phyloP scores from a whole-genome alignment of 257 asterid genomes.

The Avicennia marina region DNA sequence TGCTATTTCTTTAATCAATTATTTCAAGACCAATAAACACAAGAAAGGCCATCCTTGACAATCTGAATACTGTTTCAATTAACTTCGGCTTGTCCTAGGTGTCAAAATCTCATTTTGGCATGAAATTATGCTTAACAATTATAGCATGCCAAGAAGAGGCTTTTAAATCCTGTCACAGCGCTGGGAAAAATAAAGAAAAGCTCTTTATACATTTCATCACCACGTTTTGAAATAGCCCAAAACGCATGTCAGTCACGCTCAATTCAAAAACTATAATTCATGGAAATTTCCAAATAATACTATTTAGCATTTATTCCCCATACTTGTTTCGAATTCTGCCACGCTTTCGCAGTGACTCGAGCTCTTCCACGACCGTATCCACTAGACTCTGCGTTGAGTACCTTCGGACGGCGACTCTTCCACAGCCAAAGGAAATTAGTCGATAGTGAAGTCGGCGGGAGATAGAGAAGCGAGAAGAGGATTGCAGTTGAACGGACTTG shows the following conservation, averaged over 20 bases:
- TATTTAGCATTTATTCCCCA: constrained; percentile 7
- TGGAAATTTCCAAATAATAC: neutral
- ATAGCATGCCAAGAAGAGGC: neutral
- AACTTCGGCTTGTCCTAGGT: no score
- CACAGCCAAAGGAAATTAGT: constrained; percentile 22
- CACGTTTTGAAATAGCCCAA: constrained; percentile 1
- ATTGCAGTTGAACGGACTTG: constrained; percentile 19
- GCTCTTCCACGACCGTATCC: constrained; percentile 53
- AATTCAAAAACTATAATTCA: constrained; percentile 8
- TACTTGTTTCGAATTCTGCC: constrained; percentile 54
- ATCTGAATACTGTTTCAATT: no score
- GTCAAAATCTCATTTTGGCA: no score
- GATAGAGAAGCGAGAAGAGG: constrained; percentile 29
- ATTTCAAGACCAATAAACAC: neutral
- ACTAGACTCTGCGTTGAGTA: constrained; percentile 59
- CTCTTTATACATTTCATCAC: neutral
- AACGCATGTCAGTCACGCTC: neutral
- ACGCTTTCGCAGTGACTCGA: constrained; percentile 34
- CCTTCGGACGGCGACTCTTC: constrained; percentile 32
- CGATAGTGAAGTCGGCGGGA: constrained; percentile 24
- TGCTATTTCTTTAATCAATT: neutral
- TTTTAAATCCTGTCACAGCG: no score
- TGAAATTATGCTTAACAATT: no score
- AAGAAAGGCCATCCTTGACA: neutral
- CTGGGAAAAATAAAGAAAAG: neutral